Evolutionary conservation across 2,329 filamentous ascomycete species (phyloP), one percentile per base, ranked within the genome.

Genomic region (Xylariaceae sp.): DNA sequence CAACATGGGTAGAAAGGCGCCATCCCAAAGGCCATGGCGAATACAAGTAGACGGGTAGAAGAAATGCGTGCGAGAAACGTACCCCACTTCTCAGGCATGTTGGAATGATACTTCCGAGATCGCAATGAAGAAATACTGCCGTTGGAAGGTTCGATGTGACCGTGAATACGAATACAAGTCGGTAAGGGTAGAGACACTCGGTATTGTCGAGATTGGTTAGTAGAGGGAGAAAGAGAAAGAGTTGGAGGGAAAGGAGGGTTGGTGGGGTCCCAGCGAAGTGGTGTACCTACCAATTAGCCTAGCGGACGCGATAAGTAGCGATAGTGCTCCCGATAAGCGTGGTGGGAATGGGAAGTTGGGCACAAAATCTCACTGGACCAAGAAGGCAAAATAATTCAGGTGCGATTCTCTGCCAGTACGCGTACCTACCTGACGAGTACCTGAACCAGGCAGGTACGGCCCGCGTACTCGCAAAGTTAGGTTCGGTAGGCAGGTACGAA

Each of bases 61-160:
- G 42, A 45, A 45, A 35, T n/a, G 60, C 45, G 50, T 52, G 59
- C 64, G 49, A 56, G 58, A 49, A 35, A 75, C 74, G 71, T 72
- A 76, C 74, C 74, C 74, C 74, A 76, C 73, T 72, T 67, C 66
- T 76, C 74, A 66, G 74, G 68, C 74, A 76, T 76, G 49, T 73
- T 63, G 51, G 54, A 35, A 15, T 51, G 49, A 45, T 44, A 17
- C 10, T 6, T 55, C 47, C 18, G n/a, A 51, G 34, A 51, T 51
- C 11, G 23, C 49, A 15, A 7, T 35, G 34, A 13, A 51, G 30
- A 51, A 35, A 13, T 13, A 4, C 10, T 35, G 49, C 11, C 23
- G 9, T 34, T 49, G 4, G 42, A 9, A 45, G 37, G n/a, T 18
- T 23, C 13, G 7, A 10, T 23, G 34, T 30, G 23, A 30, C 23